Evolutionary conservation across 2,329 filamentous ascomycete species (phyloP), one percentile per base, ranked within the genome.

Genomic region (Phyllosticta ampelicida): DNA sequence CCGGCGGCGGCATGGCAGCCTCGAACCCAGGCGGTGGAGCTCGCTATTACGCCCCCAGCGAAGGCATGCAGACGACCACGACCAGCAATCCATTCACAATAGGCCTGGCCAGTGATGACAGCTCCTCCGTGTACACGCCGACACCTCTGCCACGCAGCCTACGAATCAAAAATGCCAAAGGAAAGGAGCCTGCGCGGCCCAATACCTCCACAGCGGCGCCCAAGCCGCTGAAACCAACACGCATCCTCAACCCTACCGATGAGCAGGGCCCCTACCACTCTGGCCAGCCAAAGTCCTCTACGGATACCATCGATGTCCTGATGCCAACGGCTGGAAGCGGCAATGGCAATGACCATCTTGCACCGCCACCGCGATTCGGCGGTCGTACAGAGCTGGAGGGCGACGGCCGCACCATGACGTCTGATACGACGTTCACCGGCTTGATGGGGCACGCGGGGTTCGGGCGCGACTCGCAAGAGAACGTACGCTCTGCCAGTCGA

Each of bases 271-370:
- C 29, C 53, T 70, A 19, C 65, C 67, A 10, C 62, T 64, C 2
- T 63, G 36, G 16, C 36, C 67, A 52, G 9, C 58, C 61, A 9
- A 63, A 72, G 21, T 69, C 62, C 13, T 74, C 72, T 58, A 70
- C 70, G 30, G 75, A 77, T 55, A 77, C 75, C 0, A 76, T 77
- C 44, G 70, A 75, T 55, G 71, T 76, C 20, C 61, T 73, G n/a
- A 73, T 73, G 71, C 70, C 69, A 5, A 65, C 69, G n/a, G 67
- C 66, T 4, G 44, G 52, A 21, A 49, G 51, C 19, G 20, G 48
- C 28, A 56, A 50, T 16, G 55, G 30, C 50, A 58, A 53, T 30
- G 51, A 51, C 36, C 53, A 53, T 30, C 23, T 58, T 9, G 55
- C 55, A 1, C 51, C 55, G 6, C 55, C 55, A 13, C 55, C 55